A percentile compares a stretch with the other conserved stretches of the same genome.
phyloP scores from a whole-genome alignment of 306 rosid genomes.

The Quercus berberidifolia region DNA sequence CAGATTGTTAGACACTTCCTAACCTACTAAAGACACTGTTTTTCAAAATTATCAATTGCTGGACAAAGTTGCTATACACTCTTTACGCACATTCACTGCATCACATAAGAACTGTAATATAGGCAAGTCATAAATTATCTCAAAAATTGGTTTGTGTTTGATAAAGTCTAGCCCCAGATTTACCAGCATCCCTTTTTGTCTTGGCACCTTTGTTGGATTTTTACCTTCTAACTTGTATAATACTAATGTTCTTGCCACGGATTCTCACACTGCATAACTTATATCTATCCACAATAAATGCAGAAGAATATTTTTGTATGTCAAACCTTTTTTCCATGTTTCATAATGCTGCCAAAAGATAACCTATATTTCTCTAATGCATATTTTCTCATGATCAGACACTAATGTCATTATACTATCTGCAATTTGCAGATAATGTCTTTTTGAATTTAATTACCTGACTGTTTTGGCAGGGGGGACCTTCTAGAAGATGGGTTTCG shows the following conservation, averaged over 20 bases:
- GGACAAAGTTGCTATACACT: not conserved
- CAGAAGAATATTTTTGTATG: not conserved
- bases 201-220: not conserved
- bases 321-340: not conserved
- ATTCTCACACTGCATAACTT: not conserved
- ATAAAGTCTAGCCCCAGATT: not conserved
- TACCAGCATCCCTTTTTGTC: not conserved
- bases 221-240: too few relatives aligned
- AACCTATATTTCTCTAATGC: not conserved
- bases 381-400: constrained; percentile 6
- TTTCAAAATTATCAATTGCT: not conserved
- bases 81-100: not conserved
- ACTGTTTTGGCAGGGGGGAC: constrained; percentile 44
- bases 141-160: not conserved
- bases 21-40: not conserved
- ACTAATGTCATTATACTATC: constrained; percentile 3
- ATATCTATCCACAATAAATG: not conserved
- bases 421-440: not conserved
- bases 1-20: not conserved
- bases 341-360: not conserved
- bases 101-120: too few relatives aligned
- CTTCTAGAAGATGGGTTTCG: constrained; percentile 54
- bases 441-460: constrained; percentile 11
- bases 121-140: not conserved
- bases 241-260: too few relatives aligned